Evolutionary conservation across 2,329 filamentous ascomycete species (phyloP).

Genomic region (Pyrenophora tritici-repentis): DNA sequence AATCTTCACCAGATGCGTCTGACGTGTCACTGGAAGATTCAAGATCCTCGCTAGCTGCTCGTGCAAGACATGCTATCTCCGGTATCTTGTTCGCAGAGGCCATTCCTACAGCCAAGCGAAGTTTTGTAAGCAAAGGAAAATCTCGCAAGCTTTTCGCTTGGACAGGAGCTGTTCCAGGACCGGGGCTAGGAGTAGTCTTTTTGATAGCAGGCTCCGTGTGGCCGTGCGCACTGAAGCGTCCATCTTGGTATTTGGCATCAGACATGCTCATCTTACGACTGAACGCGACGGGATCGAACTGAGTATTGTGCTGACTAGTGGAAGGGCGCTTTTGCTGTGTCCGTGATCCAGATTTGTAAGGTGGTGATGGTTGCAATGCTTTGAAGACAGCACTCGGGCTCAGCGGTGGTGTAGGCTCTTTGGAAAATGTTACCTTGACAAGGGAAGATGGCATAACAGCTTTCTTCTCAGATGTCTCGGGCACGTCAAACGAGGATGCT

Average conservation of each 20-base stretch:
- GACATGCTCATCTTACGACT: slow-evolving; percentile 53
- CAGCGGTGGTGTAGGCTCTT: slow-evolving; percentile 43
- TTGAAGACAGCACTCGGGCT: slow-evolving; percentile 52
- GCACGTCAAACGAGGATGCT: not conserved
- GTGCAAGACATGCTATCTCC: slow-evolving; percentile 21
- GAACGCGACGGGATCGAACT: slow-evolving; percentile 60
- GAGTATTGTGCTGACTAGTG: slow-evolving; percentile 45
- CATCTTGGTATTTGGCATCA: slow-evolving; percentile 60
- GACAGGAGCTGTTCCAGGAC: slow-evolving; percentile 1
- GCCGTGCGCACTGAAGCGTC: slow-evolving; percentile 47
- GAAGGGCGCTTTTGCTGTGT: slow-evolving; percentile 10
- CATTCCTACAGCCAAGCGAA: slow-evolving; percentile 38
- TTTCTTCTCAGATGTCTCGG: not conserved
- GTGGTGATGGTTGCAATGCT: slow-evolving; percentile 53
- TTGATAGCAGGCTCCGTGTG: slow-evolving; percentile 5
- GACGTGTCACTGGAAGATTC: slow-evolving; percentile 36
- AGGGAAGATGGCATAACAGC: not conserved
- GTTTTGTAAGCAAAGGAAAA: slow-evolving; percentile 37
- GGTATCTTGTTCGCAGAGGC: slow-evolving; percentile 26
- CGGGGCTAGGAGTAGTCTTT: slow-evolving; percentile 2
- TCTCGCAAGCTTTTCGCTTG: slow-evolving; percentile 32
- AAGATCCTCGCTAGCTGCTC: slow-evolving; percentile 31
- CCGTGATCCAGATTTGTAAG: slow-evolving; percentile 8
- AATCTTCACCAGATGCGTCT: slow-evolving; percentile 29
- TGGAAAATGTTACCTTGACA: slow-evolving; percentile 6